phyloP scores from a whole-genome alignment of 192 early-diverging fungal species.

The Entrophospora sp. region DNA sequence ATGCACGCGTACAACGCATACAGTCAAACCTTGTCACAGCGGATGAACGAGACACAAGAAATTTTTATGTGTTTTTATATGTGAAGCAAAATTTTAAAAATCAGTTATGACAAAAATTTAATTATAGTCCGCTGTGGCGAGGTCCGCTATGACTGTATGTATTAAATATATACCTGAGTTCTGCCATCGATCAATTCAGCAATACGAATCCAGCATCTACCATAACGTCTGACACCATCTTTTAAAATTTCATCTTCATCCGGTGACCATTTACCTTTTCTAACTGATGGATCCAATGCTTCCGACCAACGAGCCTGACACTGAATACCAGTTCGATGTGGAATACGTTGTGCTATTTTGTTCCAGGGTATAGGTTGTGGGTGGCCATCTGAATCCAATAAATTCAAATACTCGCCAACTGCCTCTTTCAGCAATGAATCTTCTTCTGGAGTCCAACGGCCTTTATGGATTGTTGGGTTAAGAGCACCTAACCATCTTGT shows the following conservation, averaged over 20 bases:
- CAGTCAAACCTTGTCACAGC: too few species aligned
- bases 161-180: constrained; percentile 44
- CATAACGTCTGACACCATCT: constrained; percentile 35
- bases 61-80: too few species aligned
- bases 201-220: constrained; percentile 50
- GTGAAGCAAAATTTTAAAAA: too few species aligned
- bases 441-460: constrained; percentile 41
- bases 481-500: constrained; percentile 41
- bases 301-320: constrained; percentile 54
- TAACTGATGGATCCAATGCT: constrained; percentile 45
- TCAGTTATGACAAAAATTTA: too few species aligned
- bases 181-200: constrained; percentile 46
- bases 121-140: too few species aligned
- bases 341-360: constrained; percentile 36
- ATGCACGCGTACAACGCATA: too few species aligned
- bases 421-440: constrained; percentile 33
- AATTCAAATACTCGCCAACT: constrained; percentile 28
- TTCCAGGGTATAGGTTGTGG: constrained; percentile 39
- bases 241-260: constrained; percentile 48
- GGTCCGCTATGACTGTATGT: too few species aligned
- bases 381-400: constrained; percentile 30
- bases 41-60: too few species aligned
- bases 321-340: constrained; percentile 48
- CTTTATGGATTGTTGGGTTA: constrained; percentile 44
- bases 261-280: constrained; percentile 42